Base-by-base conservation (phyloP, 257 asterid species). In the Rubia yunnanensis region DNA sequence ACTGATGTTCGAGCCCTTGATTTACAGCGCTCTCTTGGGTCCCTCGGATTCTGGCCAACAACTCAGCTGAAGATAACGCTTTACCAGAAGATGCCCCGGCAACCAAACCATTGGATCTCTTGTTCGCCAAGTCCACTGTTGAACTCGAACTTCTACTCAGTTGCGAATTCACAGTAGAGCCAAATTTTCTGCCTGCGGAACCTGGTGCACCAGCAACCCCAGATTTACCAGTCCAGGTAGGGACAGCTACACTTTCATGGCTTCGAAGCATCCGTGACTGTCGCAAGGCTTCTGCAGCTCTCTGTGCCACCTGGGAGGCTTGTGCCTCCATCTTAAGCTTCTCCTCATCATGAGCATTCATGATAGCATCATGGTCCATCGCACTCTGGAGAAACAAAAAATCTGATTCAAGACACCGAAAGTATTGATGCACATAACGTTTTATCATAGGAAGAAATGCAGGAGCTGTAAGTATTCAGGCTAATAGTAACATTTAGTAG, bases 191-290 rank as follows among this genome's bases (percentile, higher is more conserved):
- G 69, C 72, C 79, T 35, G 76, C 72, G 22, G 95, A 82, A 58
- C 88, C 75, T 18, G 97, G 99, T 63, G 90, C 99, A 66, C 99
- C 99, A 26, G 99, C 99, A 27, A 90, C 84, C 64, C 99, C 99
- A 38, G 96, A 81, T 82, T 55, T 82, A 50, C 99, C 99, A 0
- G 99, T 92, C 99, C 99, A 92, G 4, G 99, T 92, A 49, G 99
- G 99, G 66, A 86, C 80, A 26, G 86, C 69, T 66, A 92, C 80
- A 68, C 88, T 80, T 70, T 92, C 97, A 71, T 80, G 88, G 74
- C 86, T 81, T 53, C 99, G 83, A 62, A 89, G 86, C 82, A 92
- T 86, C 53, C 99, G 82, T 26, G 99, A 92, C 65, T 88, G 94
- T 9, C 88, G 91, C 73, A 92, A 63, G 71, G 99, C 99, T 77